Evolutionary conservation across 768 basidiomycete genomes (phyloP).

Genomic region (Suillus luteus): DNA sequence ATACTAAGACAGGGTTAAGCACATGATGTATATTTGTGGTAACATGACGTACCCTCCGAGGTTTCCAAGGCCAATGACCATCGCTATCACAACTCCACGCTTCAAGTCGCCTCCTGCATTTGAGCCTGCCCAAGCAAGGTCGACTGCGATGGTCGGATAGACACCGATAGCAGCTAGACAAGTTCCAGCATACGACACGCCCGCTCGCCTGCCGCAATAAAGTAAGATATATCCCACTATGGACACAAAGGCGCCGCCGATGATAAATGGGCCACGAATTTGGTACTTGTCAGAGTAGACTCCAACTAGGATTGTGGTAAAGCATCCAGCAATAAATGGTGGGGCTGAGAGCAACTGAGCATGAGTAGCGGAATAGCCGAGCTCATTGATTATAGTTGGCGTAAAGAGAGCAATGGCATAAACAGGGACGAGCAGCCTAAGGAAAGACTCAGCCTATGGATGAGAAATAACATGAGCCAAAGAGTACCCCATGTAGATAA

Average conservation of each 20-base stretch:
- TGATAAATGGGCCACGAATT: conserved; percentile 52
- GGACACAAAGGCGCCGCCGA: conserved; percentile 42
- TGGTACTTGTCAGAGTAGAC: conserved; percentile 43
- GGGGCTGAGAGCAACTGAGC: conserved; percentile 55
- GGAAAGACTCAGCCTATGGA: not conserved
- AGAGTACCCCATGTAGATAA: conserved; percentile 45
- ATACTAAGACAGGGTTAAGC: conserved; percentile 31
- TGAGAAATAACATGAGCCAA: conserved; percentile 14
- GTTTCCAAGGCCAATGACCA: conserved; percentile 57
- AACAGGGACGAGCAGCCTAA: conserved; percentile 46
- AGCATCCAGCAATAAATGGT: conserved; percentile 49
- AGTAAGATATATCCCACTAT: conserved; percentile 55
- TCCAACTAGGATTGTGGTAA: conserved; percentile 44
- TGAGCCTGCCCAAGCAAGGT: conserved; percentile 55
- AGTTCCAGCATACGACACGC: conserved; percentile 45
- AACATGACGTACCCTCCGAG: conserved; percentile 46
- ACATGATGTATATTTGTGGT: conserved; percentile 29
- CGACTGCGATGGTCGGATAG: conserved; percentile 50
- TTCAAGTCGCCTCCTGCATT: conserved; percentile 59
- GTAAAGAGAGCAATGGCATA: conserved; percentile 53
- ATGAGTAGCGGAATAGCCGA: conserved; percentile 52
- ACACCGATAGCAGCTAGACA: conserved; percentile 54
- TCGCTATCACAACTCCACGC: conserved; percentile 51
- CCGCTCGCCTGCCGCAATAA: conserved; percentile 34
- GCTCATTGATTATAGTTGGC: conserved; percentile 50